Percentiles rank a stretch among this genome's conserved stretches.
phyloP scores from a whole-genome alignment of 2,329 filamentous ascomycete species.

The Cladosporium halotolerans region DNA sequence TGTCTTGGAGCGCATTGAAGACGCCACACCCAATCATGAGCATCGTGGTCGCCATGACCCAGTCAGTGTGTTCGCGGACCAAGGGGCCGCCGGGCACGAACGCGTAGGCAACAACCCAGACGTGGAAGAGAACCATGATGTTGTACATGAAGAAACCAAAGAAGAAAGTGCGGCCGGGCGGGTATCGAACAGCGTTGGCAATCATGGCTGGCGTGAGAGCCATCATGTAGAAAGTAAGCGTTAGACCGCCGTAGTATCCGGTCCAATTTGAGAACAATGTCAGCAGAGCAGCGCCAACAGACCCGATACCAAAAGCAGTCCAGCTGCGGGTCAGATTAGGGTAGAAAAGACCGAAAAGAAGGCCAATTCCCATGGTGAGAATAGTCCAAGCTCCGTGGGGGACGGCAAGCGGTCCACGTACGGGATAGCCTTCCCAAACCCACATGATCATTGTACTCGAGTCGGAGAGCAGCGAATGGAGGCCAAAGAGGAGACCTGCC shows the following conservation, averaged over 20 bases:
- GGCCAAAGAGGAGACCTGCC: conserved; percentile 75
- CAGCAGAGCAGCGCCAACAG: conserved; percentile 68
- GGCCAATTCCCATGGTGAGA: conserved; percentile 75
- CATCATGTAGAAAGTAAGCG: conserved; percentile 72
- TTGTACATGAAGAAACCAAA: conserved; percentile 89
- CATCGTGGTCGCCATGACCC: conserved; percentile 88
- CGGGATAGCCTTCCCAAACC: conserved; percentile 95
- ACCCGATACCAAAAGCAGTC: conserved; percentile 72
- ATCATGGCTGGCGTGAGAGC: conserved; percentile 72
- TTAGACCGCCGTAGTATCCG: conserved; percentile 79
- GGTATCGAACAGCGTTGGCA: conserved; percentile 66
- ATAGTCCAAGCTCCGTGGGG: conserved; percentile 88
- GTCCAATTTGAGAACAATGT: conserved; percentile 76
- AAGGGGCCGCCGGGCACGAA: conserved; percentile 93
- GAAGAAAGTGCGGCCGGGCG: conserved; percentile 75
- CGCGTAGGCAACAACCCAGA: conserved; percentile 97
- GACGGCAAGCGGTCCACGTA: conserved; percentile 77
- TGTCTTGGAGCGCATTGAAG: conserved; percentile 56
- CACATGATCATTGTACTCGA: conserved; percentile 98
- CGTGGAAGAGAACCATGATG: conserved; percentile 89
- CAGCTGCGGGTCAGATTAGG: conserved; percentile 69
- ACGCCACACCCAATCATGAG: conserved; percentile 76
- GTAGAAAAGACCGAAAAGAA: conserved; percentile 67
- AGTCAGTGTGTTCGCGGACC: conserved; percentile 90
- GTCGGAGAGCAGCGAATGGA: conserved; percentile 91